Conservation (phyloP, 495 filamentous ascomycete genomes). For the Hypoxylon crocopeplum region DNA sequence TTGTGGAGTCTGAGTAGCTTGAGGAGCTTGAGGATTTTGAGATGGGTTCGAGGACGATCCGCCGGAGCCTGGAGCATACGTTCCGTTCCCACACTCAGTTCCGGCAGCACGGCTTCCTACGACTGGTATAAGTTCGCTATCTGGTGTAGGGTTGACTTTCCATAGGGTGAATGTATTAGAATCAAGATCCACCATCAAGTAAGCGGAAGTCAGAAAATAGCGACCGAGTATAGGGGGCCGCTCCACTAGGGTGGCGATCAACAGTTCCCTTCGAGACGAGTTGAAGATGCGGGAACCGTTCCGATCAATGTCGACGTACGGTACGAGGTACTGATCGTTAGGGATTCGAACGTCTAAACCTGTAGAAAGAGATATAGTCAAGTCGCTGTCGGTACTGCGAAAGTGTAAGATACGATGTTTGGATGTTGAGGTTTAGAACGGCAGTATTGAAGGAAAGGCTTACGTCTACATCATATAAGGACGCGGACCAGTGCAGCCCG, state of each 20-base stretch:
- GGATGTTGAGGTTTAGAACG: not conserved
- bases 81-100: not conserved
- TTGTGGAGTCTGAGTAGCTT: not conserved
- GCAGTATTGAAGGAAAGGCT: not conserved
- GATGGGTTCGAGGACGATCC: not conserved
- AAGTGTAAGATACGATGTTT: not conserved
- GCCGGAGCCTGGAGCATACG: not conserved
- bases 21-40: not conserved
- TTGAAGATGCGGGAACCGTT: slow-evolving; percentile 39
- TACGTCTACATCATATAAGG: not conserved
- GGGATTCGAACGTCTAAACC: slow-evolving; percentile 33
- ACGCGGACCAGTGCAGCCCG: not conserved
- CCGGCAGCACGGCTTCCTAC: not conserved
- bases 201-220: slow-evolving; percentile 49
- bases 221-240: slow-evolving; percentile 45
- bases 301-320: slow-evolving; percentile 32
- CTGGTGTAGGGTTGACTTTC: slow-evolving; percentile 25
- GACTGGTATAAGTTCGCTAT: not conserved
- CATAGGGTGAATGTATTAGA: slow-evolving; percentile 37
- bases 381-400: slow-evolving; percentile 24
- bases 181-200: slow-evolving; percentile 48
- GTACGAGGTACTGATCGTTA: slow-evolving; percentile 49
- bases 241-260: slow-evolving; percentile 34
- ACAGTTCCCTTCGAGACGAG: slow-evolving; percentile 23
- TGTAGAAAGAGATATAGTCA: slow-evolving; percentile 29